Evolutionary conservation across 495 filamentous ascomycete genomes (phyloP), one percentile per base, ranked within the genome.

Genomic region (Barbatosphaeria neglecta): DNA sequence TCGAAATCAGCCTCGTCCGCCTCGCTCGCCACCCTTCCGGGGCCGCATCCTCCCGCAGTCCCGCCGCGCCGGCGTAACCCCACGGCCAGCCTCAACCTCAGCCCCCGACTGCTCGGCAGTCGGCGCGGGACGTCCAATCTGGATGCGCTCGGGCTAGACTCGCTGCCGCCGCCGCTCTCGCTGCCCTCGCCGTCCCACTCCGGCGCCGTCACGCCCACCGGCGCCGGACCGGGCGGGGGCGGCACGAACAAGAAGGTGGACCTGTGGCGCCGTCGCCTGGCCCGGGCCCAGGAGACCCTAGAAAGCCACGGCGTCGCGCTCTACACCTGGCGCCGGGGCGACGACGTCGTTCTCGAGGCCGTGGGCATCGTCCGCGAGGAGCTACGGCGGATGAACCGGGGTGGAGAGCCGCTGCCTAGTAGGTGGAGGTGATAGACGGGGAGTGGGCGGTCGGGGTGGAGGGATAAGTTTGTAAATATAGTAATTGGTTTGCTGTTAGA

Each of bases 321-420:
- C 47, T 78, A 84, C 48, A 90, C 77, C 48, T 98, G 92, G 92
- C 74, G 87, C 37, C 77, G 78, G 5, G 92, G 92, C 1, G 72
- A 69, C n/a, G 92, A 97, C 73, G 83, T 86, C 17, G 62, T 71
- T 35, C 51, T 53, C 6, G 73, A 76, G 52, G 72, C 73, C 7
- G 60, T 68, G 45, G 70, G 70, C 19, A 64, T 76, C 41, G 68
- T 76, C 13, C 59, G 54, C 48, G 64, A 61, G 51, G 71, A 59
- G 13, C 17, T 70, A 53, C 59, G 54, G 49, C 57, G 61, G 48
- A 64, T 66, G 61, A 61, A 46, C 46, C 50, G 46, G 50, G 27
- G 41, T 44, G 28, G 49, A 51, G 9, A 47, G 61, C 8, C 8
- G 28, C 9, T 11, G 28, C 3, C 6, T 3, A 46, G 53, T 50